Percentiles rank a stretch among this genome's conserved stretches.
Evolutionary conservation across 2,329 filamentous ascomycete genomes (phyloP).

Genomic region (Albophoma yamanashiensis): DNA sequence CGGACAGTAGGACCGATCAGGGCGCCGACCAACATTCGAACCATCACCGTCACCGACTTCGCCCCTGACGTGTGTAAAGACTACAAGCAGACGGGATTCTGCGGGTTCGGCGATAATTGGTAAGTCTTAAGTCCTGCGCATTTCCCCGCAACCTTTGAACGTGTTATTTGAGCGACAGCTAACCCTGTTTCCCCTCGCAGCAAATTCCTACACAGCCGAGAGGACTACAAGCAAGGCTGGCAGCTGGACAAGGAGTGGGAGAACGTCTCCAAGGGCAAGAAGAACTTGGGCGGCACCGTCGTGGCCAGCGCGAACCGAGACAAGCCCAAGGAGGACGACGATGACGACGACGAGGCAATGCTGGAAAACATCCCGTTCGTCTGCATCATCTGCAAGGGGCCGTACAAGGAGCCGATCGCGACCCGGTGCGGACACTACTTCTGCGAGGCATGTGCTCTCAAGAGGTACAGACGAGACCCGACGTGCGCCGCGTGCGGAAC

Average conservation of each 20-base stretch:
- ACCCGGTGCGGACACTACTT: slow-evolving; percentile 96
- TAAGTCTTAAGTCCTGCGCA: slow-evolving; percentile 11
- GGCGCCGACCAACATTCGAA: slow-evolving; percentile 79
- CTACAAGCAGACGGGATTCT: slow-evolving; percentile 63
- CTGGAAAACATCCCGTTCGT: slow-evolving; percentile 81
- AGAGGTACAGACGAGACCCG: slow-evolving; percentile 77
- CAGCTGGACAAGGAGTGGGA: slow-evolving; percentile 95
- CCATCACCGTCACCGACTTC: slow-evolving; percentile 83
- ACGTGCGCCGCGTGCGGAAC: slow-evolving; percentile 77
- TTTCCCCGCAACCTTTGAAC: slow-evolving; percentile 23
- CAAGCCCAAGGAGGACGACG: slow-evolving; percentile 25
- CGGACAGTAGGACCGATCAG: slow-evolving; percentile 77
- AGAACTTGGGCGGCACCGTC: slow-evolving; percentile 48
- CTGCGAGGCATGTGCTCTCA: slow-evolving; percentile 80
- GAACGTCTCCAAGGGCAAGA: slow-evolving; percentile 62
- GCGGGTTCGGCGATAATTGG: slow-evolving; percentile 32
- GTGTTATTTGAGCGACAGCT: neutral
- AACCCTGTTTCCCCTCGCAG: slow-evolving; percentile 1
- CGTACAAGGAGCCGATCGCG: slow-evolving; percentile 70
- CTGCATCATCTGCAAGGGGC: slow-evolving; percentile 73
- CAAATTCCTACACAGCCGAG: slow-evolving; percentile 67
- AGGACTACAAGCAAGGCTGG: slow-evolving; percentile 86
- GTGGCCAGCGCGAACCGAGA: slow-evolving; percentile 48
- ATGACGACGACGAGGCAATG: slow-evolving; percentile 55
- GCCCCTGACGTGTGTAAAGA: slow-evolving; percentile 82